These are phyloP conservation scores for Kwoniella pini DNA, from an alignment of 768 basidiomycete species.

Conservation along the genomic window DNA sequence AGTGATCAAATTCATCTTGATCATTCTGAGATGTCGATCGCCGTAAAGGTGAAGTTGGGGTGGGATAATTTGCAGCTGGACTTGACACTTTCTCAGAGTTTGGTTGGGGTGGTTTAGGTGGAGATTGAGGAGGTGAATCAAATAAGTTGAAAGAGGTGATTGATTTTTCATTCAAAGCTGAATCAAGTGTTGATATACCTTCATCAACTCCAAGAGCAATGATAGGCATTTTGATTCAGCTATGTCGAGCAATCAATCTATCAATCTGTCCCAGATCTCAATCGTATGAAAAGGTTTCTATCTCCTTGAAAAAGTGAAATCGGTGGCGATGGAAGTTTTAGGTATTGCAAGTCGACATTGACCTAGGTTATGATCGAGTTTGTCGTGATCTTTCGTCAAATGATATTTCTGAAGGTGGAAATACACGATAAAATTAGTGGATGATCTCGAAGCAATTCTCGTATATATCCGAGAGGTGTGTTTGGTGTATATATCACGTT, in stretches of 20 bases:
- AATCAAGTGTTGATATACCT: constrained; percentile 7
- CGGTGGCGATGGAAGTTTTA: too few relatives aligned
- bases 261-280: too few relatives aligned
- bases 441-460: too few relatives aligned
- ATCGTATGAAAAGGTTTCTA: too few relatives aligned
- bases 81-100: constrained; percentile 3
- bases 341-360: background rate
- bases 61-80: constrained; percentile 6
- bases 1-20: background rate
- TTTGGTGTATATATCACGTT: constrained; percentile 5
- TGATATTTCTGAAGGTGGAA: background rate
- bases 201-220: constrained; percentile 17
- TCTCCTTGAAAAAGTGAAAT: too few relatives aligned
- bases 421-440: background rate
- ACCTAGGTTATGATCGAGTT: background rate
- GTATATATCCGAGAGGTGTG: too few relatives aligned
- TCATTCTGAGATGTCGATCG: background rate
- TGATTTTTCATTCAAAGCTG: constrained; percentile 10
- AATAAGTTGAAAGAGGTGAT: background rate
- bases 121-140: constrained; percentile 7
- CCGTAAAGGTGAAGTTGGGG: constrained; percentile 12
- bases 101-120: background rate
- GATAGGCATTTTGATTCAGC: constrained; percentile 3
- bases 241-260: background rate
- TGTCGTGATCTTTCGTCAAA: background rate